phyloP scores from a whole-genome alignment of 805 yeast genomes.

The Sugiyamaella valdiviana region DNA sequence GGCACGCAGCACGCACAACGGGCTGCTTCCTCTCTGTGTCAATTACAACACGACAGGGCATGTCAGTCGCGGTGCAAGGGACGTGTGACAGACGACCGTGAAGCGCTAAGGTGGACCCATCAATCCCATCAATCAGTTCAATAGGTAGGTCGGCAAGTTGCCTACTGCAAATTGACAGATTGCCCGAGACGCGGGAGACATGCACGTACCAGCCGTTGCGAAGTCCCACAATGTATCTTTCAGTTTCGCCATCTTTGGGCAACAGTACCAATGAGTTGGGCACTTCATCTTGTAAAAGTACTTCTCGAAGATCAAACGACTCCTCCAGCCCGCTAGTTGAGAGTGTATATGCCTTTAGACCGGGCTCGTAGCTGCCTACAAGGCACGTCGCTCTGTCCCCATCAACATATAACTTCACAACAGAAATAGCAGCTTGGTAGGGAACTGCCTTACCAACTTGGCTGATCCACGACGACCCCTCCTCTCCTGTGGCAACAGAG shows the following conservation, averaged over 20 bases:
- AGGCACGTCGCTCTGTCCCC: background rate
- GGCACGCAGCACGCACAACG: constrained; percentile 3
- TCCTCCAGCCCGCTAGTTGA: background rate
- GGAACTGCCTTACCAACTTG: background rate
- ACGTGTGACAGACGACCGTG: background rate
- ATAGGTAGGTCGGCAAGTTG: background rate
- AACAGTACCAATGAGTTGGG: constrained; percentile 1
- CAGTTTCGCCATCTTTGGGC: background rate
- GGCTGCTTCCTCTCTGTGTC: background rate
- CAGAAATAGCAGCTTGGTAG: background rate
- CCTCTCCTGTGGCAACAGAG: background rate
- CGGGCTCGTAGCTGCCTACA: constrained; percentile 4
- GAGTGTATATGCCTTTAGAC: background rate
- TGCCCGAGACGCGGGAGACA: background rate
- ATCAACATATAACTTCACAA: background rate
- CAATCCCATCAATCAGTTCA: background rate
- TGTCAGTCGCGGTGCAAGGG: constrained; percentile 4
- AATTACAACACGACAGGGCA: background rate
- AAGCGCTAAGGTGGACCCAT: background rate
- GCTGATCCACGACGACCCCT: background rate
- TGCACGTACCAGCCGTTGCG: constrained; percentile 6
- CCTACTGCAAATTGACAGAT: background rate
- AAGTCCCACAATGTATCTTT: constrained; percentile 2
- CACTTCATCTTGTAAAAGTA: background rate
- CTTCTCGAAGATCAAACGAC: background rate